phyloP scores from a whole-genome alignment of 306 rosid species.

The Hylodesmum podocarpum region DNA sequence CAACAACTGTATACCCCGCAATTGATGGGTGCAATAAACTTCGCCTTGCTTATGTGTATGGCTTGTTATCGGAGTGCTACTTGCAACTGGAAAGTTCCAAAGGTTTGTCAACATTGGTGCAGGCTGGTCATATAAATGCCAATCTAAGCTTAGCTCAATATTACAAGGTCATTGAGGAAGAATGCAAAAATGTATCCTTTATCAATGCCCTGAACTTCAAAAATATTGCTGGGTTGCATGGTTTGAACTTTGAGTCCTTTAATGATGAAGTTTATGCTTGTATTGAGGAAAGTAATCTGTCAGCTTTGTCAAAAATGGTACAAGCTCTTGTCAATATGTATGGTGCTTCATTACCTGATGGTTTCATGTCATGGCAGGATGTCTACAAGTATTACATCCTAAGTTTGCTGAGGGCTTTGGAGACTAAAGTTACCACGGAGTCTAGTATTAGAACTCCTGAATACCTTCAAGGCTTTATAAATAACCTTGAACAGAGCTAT shows the following conservation, averaged over 20 bases:
- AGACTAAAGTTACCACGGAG: slow-evolving; percentile 55
- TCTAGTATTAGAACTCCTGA: slow-evolving; percentile 57
- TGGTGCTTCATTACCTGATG: slow-evolving; percentile 55
- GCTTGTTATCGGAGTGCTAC: slow-evolving; percentile 82
- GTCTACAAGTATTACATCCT: slow-evolving; percentile 71
- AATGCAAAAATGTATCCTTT: slow-evolving; percentile 68
- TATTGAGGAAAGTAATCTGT: slow-evolving; percentile 64
- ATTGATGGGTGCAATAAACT: slow-evolving; percentile 79
- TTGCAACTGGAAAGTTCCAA: slow-evolving; percentile 61
- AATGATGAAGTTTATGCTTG: slow-evolving; percentile 68
- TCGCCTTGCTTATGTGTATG: slow-evolving; percentile 78
- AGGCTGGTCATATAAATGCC: slow-evolving; percentile 50
- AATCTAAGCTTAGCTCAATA: slow-evolving; percentile 58
- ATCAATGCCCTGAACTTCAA: slow-evolving; percentile 72
- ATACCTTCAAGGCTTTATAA: slow-evolving; percentile 63
- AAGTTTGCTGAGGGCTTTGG: slow-evolving; percentile 56
- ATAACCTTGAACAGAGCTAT: slow-evolving; percentile 82
- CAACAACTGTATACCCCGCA: slow-evolving; percentile 75
- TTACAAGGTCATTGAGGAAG: slow-evolving; percentile 71
- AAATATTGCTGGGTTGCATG: slow-evolving; percentile 85
- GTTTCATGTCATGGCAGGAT: slow-evolving; percentile 83
- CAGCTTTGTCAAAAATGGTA: slow-evolving; percentile 83
- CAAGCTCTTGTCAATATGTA: slow-evolving; percentile 54
- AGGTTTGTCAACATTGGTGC: slow-evolving; percentile 45
- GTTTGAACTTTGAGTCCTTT: slow-evolving; percentile 71